These are phyloP conservation scores for Leucaena leucocephala DNA, from an alignment of 306 rosid genomes.

Conservation along the genomic window DNA sequence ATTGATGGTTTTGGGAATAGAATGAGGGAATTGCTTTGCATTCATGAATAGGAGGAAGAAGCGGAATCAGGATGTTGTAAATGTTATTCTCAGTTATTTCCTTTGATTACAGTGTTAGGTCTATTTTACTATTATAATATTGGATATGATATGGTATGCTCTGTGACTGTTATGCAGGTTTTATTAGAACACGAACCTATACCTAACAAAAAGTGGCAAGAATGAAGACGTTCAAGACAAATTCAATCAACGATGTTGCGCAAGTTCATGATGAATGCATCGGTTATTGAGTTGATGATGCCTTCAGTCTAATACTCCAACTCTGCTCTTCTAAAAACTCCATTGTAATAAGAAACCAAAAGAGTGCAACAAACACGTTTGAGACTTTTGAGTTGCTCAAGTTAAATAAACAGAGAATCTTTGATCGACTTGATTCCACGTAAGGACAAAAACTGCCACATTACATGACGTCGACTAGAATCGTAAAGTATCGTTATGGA, in stretches of 20 bases:
- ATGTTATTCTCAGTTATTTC: slow-evolving; percentile 49
- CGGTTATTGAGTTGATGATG: too few relatives aligned
- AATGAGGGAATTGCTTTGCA: slow-evolving; percentile 58
- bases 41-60: slow-evolving; percentile 55
- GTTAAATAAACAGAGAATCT: neutral
- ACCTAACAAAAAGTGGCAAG: too few relatives aligned
- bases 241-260: too few relatives aligned
- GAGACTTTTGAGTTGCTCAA: too few relatives aligned
- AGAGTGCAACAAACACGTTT: too few relatives aligned
- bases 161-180: slow-evolving; percentile 66
- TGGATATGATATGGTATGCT: slow-evolving; percentile 43
- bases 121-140: slow-evolving; percentile 22
- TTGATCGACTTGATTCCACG: slow-evolving; percentile 2
- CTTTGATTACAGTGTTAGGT: slow-evolving; percentile 48
- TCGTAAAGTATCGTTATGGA: too few relatives aligned
- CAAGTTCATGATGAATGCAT: too few relatives aligned
- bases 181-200: slow-evolving; percentile 37
- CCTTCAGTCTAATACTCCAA: too few relatives aligned
- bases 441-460: neutral
- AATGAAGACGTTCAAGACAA: too few relatives aligned
- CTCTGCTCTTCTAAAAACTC: too few relatives aligned
- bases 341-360: too few relatives aligned
- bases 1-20: slow-evolving; percentile 57
- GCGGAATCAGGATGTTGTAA: slow-evolving; percentile 55
- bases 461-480: neutral